Percentiles rank a stretch among this genome's conserved stretches.
These are phyloP conservation scores for Salix purpurea DNA, from an alignment of 345 rosid species.

Conservation along the genomic window DNA sequence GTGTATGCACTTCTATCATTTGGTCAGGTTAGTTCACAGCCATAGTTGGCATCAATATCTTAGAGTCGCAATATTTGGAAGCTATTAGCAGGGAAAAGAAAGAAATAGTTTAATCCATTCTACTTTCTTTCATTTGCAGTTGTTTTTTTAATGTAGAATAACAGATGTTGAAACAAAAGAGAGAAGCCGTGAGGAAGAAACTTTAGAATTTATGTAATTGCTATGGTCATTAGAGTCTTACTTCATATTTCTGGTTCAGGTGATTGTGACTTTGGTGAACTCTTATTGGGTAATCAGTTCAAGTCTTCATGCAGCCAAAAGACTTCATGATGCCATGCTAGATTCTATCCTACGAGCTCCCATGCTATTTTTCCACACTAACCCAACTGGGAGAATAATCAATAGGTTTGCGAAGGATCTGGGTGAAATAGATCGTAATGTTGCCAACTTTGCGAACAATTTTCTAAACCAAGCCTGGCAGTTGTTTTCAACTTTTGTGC, in stretches of 20 bases:
- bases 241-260: constrained; percentile 45
- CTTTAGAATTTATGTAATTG: neutral
- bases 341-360: constrained; percentile 84
- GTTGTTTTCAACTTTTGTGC: constrained; percentile 82
- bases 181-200: neutral
- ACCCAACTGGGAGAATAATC: constrained; percentile 85
- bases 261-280: constrained; percentile 67
- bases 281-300: constrained; percentile 86
- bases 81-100: neutral
- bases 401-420: constrained; percentile 97
- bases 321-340: constrained; percentile 92
- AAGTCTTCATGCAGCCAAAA: constrained; percentile 83
- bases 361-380: constrained; percentile 95
- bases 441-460: constrained; percentile 64
- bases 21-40: constrained; percentile 57
- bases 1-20: constrained; percentile 72
- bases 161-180: neutral
- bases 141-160: neutral
- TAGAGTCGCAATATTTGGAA: neutral
- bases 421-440: constrained; percentile 85
- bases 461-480: constrained; percentile 77
- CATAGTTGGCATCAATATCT: neutral
- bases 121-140: neutral
- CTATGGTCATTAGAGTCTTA: neutral
- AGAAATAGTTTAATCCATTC: neutral